These are phyloP conservation scores for Xylariaceae sp. DNA, from an alignment of 2,329 filamentous ascomycete species.

Conservation along the genomic window DNA sequence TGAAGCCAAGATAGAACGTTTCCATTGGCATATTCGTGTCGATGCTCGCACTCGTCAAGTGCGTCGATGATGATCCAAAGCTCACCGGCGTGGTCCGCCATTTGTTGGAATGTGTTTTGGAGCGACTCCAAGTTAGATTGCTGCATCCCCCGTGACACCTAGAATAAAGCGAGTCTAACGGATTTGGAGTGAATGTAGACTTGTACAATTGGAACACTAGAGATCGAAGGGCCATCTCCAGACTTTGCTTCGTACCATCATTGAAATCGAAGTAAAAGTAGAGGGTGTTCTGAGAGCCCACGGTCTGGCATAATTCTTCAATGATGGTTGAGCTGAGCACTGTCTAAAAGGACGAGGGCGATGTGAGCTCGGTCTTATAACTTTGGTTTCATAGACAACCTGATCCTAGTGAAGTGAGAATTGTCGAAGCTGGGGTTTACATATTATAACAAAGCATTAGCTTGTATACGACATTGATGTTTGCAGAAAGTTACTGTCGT, in stretches of 20 bases:
- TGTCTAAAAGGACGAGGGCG: too few species aligned
- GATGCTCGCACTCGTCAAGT: constrained; percentile 27
- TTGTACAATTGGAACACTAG: constrained; percentile 35
- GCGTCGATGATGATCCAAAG: constrained; percentile 33
- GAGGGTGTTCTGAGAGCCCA: constrained; percentile 4
- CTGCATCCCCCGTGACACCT: background rate
- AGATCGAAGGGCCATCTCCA: constrained; percentile 36
- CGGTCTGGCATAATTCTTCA: constrained; percentile 20
- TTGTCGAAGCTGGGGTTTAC: too few species aligned
- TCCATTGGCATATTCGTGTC: background rate
- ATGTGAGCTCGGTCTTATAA: too few species aligned
- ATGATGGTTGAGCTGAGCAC: constrained; percentile 38
- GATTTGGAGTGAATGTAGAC: constrained; percentile 7
- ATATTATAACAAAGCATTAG: too few species aligned
- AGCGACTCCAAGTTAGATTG: constrained; percentile 1
- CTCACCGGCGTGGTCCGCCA: constrained; percentile 19
- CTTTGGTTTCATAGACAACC: too few species aligned
- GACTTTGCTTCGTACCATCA: constrained; percentile 33
- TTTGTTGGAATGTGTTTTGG: background rate
- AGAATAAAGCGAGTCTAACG: constrained; percentile 19
- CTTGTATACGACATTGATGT: too few species aligned
- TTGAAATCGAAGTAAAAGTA: constrained; percentile 42
- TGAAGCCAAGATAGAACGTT: constrained; percentile 16
- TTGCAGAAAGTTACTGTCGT: too few species aligned
- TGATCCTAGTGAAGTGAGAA: too few species aligned